Evolutionary conservation across 805 yeast genomes (phyloP).

Genomic region (Lipomyces starkeyi): DNA sequence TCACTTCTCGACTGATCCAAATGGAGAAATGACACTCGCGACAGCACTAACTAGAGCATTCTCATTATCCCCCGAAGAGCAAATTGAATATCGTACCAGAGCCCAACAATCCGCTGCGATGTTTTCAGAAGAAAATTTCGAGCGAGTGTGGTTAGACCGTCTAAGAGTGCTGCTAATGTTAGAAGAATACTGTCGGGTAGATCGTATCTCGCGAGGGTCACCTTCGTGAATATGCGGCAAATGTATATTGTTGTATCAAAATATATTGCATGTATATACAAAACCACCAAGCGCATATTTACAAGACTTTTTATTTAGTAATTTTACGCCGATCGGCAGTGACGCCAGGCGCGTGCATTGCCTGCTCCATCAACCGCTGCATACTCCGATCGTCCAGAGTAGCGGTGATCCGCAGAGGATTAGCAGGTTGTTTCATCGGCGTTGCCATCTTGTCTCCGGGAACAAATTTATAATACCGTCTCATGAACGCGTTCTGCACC

Average conservation of each 20-base stretch:
- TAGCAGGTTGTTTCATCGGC: conserved; percentile 17
- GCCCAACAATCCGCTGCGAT: conserved; percentile 52
- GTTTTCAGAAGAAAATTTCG: conserved; percentile 69
- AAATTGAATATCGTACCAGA: conserved; percentile 52
- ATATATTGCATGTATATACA: not conserved
- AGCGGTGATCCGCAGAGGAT: not conserved
- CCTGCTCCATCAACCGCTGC: not conserved
- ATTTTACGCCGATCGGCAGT: not conserved
- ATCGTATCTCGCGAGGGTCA: conserved; percentile 28
- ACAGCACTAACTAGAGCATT: conserved; percentile 56
- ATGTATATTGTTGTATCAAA: not conserved
- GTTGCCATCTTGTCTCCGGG: conserved; percentile 18
- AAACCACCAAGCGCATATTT: not conserved
- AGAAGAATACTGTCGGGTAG: conserved; percentile 28
- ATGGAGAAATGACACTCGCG: conserved; percentile 53
- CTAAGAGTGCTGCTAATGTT: conserved; percentile 29
- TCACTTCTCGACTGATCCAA: conserved; percentile 75
- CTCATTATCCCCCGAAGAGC: conserved; percentile 48
- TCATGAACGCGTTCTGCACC: conserved; percentile 74
- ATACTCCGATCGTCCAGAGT: not conserved
- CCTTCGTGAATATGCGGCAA: conserved; percentile 11
- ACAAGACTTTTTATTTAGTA: not conserved
- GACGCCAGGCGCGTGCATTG: not conserved
- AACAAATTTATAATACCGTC: conserved; percentile 16
- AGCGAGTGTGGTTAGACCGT: conserved; percentile 55